Base-by-base conservation (phyloP, 1,284 basidiomycete species). In the Boletus albobrunnescens region DNA sequence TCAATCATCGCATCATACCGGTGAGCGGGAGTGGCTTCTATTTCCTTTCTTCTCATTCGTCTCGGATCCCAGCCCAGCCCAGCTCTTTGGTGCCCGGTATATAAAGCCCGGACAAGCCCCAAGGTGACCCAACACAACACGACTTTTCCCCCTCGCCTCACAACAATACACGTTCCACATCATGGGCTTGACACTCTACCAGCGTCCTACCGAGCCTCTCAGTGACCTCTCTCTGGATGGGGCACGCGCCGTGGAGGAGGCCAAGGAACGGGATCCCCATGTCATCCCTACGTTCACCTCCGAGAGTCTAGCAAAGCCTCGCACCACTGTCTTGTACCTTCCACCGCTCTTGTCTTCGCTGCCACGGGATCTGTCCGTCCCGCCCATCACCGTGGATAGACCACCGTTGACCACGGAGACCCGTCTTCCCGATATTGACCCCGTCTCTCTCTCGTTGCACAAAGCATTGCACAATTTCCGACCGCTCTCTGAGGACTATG, bases 381-480 rank as follows among this genome's bases (percentile, higher is more conserved):
- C 63, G 8, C 53, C 60, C 4, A 20, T 68, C 31, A 39, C 56
- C 2, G 33, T 60, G 17, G 61, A 68, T 20, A 58, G 67, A 24
- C 70, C 69, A 27, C 74, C 78, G 1, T 63, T 85, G 32, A 67
- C 77, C 16, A 92, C 91, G 9, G 75, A 81, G 55, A 85, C 87
- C 1, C 83, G 81, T 24, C 73, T 94, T 1, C 91, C 92, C 0
- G 71, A 86, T 53, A 92, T 94, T 40, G 89, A 93, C 60, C 79
- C 84, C 0, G 84, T 81, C 3, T 91, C 88, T 2, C 68, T 93
- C n/a, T 84, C 86, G 0, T 71, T 96, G 3, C 92, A 94, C 68
- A 84, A 84, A 61, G 87, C 90, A 0, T 71, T 95, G 31, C 90
- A 94, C 61, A 65, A 73, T 41, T 93, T 95, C 70, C 74, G 62